phyloP scores from a whole-genome alignment of 1,284 basidiomycete species.

The Fomes fomentarius region DNA sequence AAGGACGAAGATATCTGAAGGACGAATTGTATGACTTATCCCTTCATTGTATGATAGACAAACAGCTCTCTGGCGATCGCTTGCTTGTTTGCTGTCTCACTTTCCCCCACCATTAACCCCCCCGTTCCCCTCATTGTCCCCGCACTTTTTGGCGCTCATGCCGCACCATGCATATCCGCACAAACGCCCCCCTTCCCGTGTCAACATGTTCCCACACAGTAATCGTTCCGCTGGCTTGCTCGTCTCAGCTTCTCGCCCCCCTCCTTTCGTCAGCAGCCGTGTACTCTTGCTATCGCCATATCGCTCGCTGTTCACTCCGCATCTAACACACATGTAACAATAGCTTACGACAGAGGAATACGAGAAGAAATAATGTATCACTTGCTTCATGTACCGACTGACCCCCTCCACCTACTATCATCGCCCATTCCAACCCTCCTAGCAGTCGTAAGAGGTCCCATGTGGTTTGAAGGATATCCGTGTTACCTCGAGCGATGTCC shows the following conservation, averaged over 20 bases:
- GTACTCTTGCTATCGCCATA: slow-evolving; percentile 38
- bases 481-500: no score
- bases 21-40: slow-evolving; percentile 24
- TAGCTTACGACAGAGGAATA: slow-evolving; percentile 36
- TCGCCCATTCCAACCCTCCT: neutral
- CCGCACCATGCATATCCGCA: neutral
- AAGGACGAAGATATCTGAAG: slow-evolving; percentile 82
- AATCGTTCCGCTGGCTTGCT: slow-evolving; percentile 13
- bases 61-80: neutral
- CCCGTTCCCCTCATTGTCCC: neutral
- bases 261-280: slow-evolving; percentile 26
- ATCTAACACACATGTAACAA: slow-evolving; percentile 38
- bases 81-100: slow-evolving; percentile 8
- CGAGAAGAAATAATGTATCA: slow-evolving; percentile 29
- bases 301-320: slow-evolving; percentile 33
- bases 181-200: no score
- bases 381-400: slow-evolving; percentile 6
- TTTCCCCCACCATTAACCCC: neutral
- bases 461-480: no score
- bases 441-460: no score
- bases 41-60: slow-evolving; percentile 29
- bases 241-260: slow-evolving; percentile 16
- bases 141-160: neutral
- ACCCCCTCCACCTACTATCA: neutral
- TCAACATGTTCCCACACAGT: neutral